Conservation (phyloP, 495 filamentous ascomycete species). For the Penicillium silybi region DNA sequence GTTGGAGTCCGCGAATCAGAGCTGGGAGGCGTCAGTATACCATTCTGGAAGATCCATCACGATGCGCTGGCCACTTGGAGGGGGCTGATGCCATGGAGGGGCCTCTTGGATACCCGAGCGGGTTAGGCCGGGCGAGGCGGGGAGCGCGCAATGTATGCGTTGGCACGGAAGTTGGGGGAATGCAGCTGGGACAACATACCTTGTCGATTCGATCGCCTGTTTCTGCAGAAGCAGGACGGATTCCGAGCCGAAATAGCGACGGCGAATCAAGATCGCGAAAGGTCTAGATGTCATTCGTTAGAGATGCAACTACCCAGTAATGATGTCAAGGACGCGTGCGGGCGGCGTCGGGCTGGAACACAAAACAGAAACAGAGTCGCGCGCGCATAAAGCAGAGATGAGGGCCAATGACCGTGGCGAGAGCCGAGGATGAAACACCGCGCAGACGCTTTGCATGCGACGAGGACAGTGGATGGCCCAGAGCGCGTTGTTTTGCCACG, state of each 20-base stretch:
- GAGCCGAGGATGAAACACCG: slow-evolving; percentile 7
- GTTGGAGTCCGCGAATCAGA: slow-evolving; percentile 12
- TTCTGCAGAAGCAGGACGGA: slow-evolving; percentile 30
- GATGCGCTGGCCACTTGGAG: slow-evolving; percentile 29
- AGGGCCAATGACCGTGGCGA: slow-evolving; percentile 11
- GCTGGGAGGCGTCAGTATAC: slow-evolving; percentile 33
- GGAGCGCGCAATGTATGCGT: slow-evolving; percentile 42
- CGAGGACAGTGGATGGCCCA: not conserved
- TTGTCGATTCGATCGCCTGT: slow-evolving; percentile 36
- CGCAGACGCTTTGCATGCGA: slow-evolving; percentile 15
- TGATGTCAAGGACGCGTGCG: slow-evolving; percentile 28
- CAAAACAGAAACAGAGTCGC: slow-evolving; percentile 8
- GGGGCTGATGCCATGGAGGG: slow-evolving; percentile 10
- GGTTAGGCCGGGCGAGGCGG: slow-evolving; percentile 30
- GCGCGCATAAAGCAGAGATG: slow-evolving; percentile 4
- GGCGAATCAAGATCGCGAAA: slow-evolving; percentile 18
- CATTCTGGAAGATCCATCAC: slow-evolving; percentile 15
- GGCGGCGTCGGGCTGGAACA: slow-evolving; percentile 10
- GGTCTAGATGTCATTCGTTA: slow-evolving; percentile 13
- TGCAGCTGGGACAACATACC: slow-evolving; percentile 42
- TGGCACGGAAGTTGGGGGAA: slow-evolving; percentile 38
- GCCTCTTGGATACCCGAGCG: slow-evolving; percentile 19
- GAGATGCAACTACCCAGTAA: slow-evolving; percentile 12
- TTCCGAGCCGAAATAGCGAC: slow-evolving; percentile 15
- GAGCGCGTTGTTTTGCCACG: slow-evolving; percentile 24